Conservation (phyloP, 371 early-diverging fungal genomes). For the Sporodiniella umbellata region DNA sequence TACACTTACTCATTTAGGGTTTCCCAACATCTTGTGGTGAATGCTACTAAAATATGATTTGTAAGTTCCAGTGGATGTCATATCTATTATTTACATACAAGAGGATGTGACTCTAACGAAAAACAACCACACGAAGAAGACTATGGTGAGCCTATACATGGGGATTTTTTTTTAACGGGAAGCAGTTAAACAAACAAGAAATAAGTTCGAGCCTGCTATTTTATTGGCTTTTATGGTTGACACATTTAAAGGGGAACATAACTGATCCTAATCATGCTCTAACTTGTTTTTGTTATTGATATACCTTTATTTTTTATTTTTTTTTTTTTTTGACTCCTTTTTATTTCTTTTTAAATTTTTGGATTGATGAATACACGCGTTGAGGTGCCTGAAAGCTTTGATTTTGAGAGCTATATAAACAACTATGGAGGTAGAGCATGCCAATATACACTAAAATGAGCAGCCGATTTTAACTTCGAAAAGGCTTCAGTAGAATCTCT, state of each 20-base stretch:
- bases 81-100: no score
- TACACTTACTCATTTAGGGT: slow-evolving; percentile 14
- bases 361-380: slow-evolving; percentile 21
- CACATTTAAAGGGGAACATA: not conserved
- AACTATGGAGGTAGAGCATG: slow-evolving; percentile 58
- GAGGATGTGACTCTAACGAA: not conserved
- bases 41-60: slow-evolving; percentile 14
- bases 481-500: slow-evolving; percentile 68
- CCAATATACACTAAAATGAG: not conserved
- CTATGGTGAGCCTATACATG: not conserved
- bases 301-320: no score
- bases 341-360: not conserved
- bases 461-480: not conserved
- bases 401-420: slow-evolving; percentile 67
- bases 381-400: slow-evolving; percentile 53
- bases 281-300: no score
- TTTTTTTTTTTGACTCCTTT: not conserved
- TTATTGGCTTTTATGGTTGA: no score
- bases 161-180: no score
- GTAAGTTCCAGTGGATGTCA: no score
- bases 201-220: no score
- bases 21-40: slow-evolving; percentile 29
- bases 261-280: no score
- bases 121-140: not conserved
- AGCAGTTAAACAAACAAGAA: no score